These are phyloP conservation scores for Mycena kentingensis DNA, from an alignment of 768 basidiomycete genomes.

Conservation along the genomic window DNA sequence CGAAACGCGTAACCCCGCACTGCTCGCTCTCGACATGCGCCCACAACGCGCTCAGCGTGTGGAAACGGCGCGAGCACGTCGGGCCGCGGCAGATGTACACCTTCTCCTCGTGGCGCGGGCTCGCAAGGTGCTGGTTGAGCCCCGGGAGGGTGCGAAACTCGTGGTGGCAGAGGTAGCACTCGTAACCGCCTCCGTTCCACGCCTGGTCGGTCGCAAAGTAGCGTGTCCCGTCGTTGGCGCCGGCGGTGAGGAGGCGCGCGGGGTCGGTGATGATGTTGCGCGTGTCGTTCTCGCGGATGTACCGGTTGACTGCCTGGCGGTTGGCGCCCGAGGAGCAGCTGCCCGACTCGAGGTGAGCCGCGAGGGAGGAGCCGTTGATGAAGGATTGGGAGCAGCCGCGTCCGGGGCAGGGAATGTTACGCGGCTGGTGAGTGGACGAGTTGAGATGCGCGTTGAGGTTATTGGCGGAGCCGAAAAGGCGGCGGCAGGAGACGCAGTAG, in stretches of 20 bases:
- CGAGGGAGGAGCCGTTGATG: constrained; percentile 53
- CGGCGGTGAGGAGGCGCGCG: constrained; percentile 47
- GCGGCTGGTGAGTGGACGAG: constrained; percentile 52
- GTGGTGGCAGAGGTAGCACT: constrained; percentile 65
- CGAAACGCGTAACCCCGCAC: constrained; percentile 58
- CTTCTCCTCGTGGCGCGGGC: constrained; percentile 57
- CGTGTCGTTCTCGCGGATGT: constrained; percentile 46
- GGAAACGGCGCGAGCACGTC: constrained; percentile 46
- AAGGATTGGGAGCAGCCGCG: constrained; percentile 49
- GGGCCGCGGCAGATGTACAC: constrained; percentile 56
- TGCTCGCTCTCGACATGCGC: constrained; percentile 67
- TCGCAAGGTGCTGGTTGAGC: constrained; percentile 66
- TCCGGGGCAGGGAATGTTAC: constrained; percentile 38
- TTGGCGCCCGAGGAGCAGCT: constrained; percentile 52
- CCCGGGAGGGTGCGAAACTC: constrained; percentile 40
- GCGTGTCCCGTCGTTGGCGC: constrained; percentile 15
- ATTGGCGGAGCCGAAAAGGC: constrained; percentile 42
- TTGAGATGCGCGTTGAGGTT: constrained; percentile 50
- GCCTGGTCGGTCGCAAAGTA: constrained; percentile 37
- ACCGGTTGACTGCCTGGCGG: constrained; percentile 42
- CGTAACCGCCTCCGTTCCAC: constrained; percentile 53
- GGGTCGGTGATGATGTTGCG: constrained; percentile 58
- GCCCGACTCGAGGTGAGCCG: constrained; percentile 66
- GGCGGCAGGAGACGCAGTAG: constrained; percentile 50
- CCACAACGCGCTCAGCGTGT: constrained; percentile 57